Base-by-base conservation (phyloP, 2,329 filamentous ascomycete species). In the Aureobasidium pullulans region DNA sequence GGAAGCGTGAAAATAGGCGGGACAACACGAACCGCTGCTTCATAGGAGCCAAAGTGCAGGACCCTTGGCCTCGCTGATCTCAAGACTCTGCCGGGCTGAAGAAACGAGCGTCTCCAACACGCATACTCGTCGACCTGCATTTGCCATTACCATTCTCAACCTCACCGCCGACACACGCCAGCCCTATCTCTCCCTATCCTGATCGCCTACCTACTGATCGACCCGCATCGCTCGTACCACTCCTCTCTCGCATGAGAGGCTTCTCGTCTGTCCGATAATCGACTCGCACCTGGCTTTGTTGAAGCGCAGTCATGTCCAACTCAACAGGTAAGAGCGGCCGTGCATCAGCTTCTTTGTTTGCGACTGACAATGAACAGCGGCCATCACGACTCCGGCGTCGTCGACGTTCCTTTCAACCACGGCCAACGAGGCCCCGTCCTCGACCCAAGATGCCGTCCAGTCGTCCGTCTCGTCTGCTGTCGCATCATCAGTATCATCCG, bases 401-500 rank as follows among this genome's bases (percentile, higher is more conserved):
- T 57, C 54, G 43, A 52, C n/a, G 15, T 47, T 49, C 15, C 53
- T 58, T 31, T 57, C 59, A 28, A 49, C 7, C 16, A 52, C 48
- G 19, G 3, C 31, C 31, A 36, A 39, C 44, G 23, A 39, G 19
- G 44, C 60, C 47, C 39, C 36, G 32, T 49, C 50, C 19, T 50
- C 62, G 39, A 48, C 40, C 5, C 40, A 37, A 46, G 19, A 39
- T 48, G 42, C 59, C 44, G 53, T 59, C 44, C 54, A 59, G 32
- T 61, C 60, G 34, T 59, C 61, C 34, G 50, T 57, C 39, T 60
- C 63, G n/a, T 60, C 59, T 19, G 57, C 64, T 16, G 56, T 62
- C 47, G 61, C 60, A 31, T 61, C 65, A 31, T 65, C 64, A 10
- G 57, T 64, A 7, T 65, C 64, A 19, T 63, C 62, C 34, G 59